A percentile compares a stretch with the other conserved stretches of the same genome.
phyloP scores from a whole-genome alignment of 2,329 filamentous ascomycete genomes.

The Colletotrichum simmondsii region DNA sequence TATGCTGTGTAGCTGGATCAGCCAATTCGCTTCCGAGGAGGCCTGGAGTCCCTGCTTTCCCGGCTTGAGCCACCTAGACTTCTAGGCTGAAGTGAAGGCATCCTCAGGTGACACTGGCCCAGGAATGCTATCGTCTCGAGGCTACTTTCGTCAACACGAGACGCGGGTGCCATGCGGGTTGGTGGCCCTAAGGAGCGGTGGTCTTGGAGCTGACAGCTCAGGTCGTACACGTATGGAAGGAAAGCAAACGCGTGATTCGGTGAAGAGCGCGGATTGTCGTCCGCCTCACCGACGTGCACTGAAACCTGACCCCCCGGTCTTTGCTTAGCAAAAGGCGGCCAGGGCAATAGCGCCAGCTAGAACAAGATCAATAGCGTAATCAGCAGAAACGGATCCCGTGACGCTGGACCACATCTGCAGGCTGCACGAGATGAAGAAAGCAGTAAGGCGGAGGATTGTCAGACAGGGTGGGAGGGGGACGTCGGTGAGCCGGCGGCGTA shows the following conservation, averaged over 20 bases:
- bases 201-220: slow-evolving; percentile 26
- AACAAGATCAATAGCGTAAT: slow-evolving; percentile 16
- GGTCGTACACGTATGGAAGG: slow-evolving; percentile 14
- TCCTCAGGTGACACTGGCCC: slow-evolving; percentile 15
- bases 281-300: slow-evolving; percentile 27
- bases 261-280: slow-evolving; percentile 18
- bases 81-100: slow-evolving; percentile 1
- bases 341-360: not conserved
- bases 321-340: not conserved
- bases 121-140: not conserved
- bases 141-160: slow-evolving; percentile 26
- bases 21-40: not conserved
- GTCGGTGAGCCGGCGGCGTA: slow-evolving; percentile 11
- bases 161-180: slow-evolving; percentile 29
- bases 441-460: slow-evolving; percentile 31
- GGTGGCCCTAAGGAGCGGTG: not conserved
- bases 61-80: not conserved
- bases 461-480: slow-evolving; percentile 16
- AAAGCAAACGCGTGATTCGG: slow-evolving; percentile 28
- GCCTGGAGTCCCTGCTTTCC: not conserved
- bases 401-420: slow-evolving; percentile 18
- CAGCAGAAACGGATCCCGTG: slow-evolving; percentile 20
- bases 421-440: slow-evolving; percentile 31
- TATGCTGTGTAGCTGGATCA: not conserved
- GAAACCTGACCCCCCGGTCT: not conserved